Evolutionary conservation across 1,284 basidiomycete genomes (phyloP).

Genomic region (Cystobasidiaceae sp.): DNA sequence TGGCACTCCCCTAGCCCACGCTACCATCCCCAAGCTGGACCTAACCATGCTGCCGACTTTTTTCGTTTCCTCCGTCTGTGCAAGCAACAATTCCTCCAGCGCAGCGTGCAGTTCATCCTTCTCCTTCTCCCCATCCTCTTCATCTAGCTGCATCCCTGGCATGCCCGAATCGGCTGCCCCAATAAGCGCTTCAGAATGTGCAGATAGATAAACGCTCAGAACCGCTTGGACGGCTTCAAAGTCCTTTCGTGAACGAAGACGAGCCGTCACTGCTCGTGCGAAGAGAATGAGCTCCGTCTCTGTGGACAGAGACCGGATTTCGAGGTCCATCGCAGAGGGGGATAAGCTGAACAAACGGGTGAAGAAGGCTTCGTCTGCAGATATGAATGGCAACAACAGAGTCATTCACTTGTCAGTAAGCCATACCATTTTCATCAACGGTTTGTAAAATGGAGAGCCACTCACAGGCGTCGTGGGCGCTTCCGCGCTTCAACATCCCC

Average conservation of each 20-base stretch:
- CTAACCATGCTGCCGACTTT: constrained; percentile 15
- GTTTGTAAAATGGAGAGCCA: too few relatives aligned
- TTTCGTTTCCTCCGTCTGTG: constrained; percentile 20
- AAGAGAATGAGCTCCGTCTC: constrained; percentile 63
- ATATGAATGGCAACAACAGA: too few relatives aligned
- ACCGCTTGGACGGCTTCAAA: constrained; percentile 94
- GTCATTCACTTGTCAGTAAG: too few relatives aligned
- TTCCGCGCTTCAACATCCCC: constrained; percentile 53
- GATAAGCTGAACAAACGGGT: constrained; percentile 77
- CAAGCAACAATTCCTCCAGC: constrained; percentile 1
- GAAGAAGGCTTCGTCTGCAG: constrained; percentile 74
- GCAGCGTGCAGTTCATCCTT: constrained; percentile 56
- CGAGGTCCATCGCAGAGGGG: constrained; percentile 83
- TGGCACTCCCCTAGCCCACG: constrained; percentile 27
- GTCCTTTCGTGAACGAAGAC: constrained; percentile 73
- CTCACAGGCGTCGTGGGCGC: constrained; percentile 44
- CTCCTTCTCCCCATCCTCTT: constrained; percentile 63
- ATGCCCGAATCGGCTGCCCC: constrained; percentile 56
- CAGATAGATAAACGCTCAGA: constrained; percentile 72
- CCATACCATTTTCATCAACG: too few relatives aligned
- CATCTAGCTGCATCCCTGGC: constrained; percentile 60
- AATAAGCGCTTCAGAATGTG: constrained; percentile 77
- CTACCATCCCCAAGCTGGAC: constrained; percentile 26
- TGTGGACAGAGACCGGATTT: constrained; percentile 65
- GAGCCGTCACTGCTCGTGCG: constrained; percentile 64